Conservation (phyloP, 345 rosid species). For the Populus ilicifolia region DNA sequence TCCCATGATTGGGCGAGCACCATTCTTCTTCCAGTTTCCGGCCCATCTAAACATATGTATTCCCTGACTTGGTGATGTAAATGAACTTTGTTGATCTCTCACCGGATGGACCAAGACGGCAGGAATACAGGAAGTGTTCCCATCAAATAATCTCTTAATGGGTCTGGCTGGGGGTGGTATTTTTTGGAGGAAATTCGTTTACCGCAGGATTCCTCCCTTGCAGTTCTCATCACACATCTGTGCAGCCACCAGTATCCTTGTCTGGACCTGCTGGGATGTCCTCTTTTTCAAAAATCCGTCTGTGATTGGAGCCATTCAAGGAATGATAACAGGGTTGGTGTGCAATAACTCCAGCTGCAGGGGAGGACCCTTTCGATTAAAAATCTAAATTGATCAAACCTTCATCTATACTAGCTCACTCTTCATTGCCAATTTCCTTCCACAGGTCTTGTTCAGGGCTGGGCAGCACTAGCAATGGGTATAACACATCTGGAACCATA, state of each 20-base stretch:
- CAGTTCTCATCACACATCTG: slow-evolving; percentile 11
- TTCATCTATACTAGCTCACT: background rate
- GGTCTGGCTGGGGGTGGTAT: slow-evolving; percentile 4
- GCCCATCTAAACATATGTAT: no score
- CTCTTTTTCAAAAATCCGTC: background rate
- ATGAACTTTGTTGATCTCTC: background rate
- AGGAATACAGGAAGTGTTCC: background rate
- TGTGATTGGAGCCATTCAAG: slow-evolving; percentile 3
- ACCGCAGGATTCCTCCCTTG: slow-evolving; percentile 7
- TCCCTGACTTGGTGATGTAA: no score
- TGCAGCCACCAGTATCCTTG: background rate
- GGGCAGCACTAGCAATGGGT: background rate
- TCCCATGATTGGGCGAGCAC: no score
- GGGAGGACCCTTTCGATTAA: background rate
- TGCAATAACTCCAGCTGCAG: slow-evolving; percentile 1
- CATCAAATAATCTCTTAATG: background rate
- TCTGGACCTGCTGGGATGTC: background rate
- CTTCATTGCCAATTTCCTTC: background rate
- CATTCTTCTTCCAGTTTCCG: no score
- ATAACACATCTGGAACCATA: slow-evolving; percentile 2
- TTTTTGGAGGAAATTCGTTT: slow-evolving; percentile 9
- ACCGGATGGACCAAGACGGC: slow-evolving; percentile 3
- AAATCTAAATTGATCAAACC: no score
- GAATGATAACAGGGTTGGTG: background rate
- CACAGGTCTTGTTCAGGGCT: no score